Conservation (phyloP, 257 asterid species). For the Apocynum venetum region DNA sequence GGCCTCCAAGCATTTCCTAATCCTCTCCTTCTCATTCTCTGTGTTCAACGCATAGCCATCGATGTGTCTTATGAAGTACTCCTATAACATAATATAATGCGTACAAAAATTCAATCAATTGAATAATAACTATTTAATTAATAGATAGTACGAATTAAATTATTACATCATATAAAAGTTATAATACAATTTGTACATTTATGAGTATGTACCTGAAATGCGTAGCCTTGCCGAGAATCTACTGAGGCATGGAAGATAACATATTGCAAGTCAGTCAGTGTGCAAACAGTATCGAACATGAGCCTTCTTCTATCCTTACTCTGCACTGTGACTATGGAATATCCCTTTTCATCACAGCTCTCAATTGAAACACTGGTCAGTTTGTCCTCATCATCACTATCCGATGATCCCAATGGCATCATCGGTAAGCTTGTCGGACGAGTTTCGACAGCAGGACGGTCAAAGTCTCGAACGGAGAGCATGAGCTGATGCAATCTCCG, state of each 20-base stretch:
- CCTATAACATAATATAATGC: constrained; percentile 27
- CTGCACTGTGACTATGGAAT: constrained; percentile 52
- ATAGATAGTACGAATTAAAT: no score
- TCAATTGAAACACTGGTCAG: constrained; percentile 41
- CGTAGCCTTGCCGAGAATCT: constrained; percentile 55
- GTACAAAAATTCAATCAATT: no score
- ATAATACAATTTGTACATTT: no score
- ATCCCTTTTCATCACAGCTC: constrained; percentile 68
- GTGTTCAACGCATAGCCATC: constrained; percentile 57
- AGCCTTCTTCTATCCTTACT: constrained; percentile 71
- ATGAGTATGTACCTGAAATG: constrained; percentile 44
- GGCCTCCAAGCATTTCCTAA: constrained; percentile 62
- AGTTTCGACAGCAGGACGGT: constrained; percentile 20
- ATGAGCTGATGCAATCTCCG: constrained; percentile 73
- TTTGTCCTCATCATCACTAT: constrained; percentile 27
- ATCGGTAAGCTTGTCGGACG: background rate
- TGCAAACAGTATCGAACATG: constrained; percentile 81
- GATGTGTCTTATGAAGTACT: constrained; percentile 59
- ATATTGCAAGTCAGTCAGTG: constrained; percentile 71
- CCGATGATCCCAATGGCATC: constrained; percentile 9
- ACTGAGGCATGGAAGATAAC: constrained; percentile 72
- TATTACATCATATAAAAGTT: no score
- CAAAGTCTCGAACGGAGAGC: constrained; percentile 57
- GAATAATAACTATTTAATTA: no score
- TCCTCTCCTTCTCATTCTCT: constrained; percentile 57